A percentile compares a stretch with the other conserved stretches of the same genome.
Conservation (phyloP, 2,329 filamentous ascomycete species). For the Neonectria coccinea region DNA sequence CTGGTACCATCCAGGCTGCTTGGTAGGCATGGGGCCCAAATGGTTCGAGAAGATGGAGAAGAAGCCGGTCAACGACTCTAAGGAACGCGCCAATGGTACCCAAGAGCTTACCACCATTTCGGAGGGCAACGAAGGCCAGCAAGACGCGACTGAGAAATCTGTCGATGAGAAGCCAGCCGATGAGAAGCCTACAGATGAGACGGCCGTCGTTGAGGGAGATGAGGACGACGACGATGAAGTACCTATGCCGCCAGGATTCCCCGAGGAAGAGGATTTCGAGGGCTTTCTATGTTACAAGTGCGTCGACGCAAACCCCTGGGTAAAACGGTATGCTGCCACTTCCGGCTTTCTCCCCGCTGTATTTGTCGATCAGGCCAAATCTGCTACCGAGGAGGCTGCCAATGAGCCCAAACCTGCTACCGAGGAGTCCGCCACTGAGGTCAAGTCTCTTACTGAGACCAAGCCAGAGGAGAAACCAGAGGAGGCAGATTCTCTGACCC, state of each 20-base stretch:
- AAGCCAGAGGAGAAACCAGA: conserved; percentile 20
- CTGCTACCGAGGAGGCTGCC: conserved; percentile 11
- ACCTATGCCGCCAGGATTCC: conserved; percentile 86
- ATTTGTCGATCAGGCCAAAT: conserved; percentile 54
- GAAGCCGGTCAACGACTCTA: conserved; percentile 48
- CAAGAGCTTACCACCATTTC: conserved; percentile 60
- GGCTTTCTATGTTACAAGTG: conserved; percentile 96
- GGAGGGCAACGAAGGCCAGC: conserved; percentile 58
- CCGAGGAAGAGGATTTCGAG: conserved; percentile 88
- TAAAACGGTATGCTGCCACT: conserved; percentile 86
- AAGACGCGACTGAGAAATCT: conserved; percentile 32
- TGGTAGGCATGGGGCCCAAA: conserved; percentile 81
- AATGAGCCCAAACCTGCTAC: conserved; percentile 16
- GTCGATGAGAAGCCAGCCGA: conserved; percentile 21
- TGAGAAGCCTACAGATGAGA: conserved; percentile 30
- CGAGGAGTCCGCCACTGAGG: conserved; percentile 10
- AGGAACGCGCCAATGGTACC: conserved; percentile 32
- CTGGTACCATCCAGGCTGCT: conserved; percentile 96
- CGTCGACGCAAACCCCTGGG: conserved; percentile 87
- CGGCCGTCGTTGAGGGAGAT: conserved; percentile 44
- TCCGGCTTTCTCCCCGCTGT: conserved; percentile 83
- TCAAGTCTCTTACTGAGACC: conserved; percentile 6
- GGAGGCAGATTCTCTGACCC: conserved; percentile 49
- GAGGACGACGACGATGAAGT: conserved; percentile 68
- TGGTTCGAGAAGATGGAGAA: conserved; percentile 71